Base-by-base conservation (phyloP, 2,329 filamentous ascomycete genomes). In the Microcyclospora pomicola region DNA sequence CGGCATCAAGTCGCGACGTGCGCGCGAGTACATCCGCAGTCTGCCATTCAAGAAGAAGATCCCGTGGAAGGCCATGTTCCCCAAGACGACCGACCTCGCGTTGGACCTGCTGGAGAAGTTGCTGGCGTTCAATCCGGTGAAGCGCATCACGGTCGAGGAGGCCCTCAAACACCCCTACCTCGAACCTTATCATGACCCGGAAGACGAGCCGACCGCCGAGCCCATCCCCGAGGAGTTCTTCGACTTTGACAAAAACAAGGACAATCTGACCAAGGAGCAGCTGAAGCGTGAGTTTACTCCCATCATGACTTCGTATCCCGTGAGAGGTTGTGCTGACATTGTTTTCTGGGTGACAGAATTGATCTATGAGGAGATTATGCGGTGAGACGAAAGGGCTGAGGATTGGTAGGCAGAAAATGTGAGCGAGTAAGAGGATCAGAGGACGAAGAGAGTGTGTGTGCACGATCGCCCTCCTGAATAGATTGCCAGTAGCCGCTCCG, bases 21-120 rank as follows among this genome's bases (percentile, higher is more conserved):
- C 91, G 36, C 77, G 91, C 48, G 91, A 98, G 66, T 98, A 98
- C 67, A 98, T 98, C 59, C 85, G 91, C 44, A 95, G 87, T 38
- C 74, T 96, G 34, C 88, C 91, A 13, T 96, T 96, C 72, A 96
- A 96, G 77, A 96, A 96, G 79, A 96, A 96, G 77, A 92, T 96
- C 34, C 87, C 91, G 0, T 91, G 95, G 76, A 84, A 91, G 61
- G 83, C 82, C 33, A 77, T 98, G 61, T 98, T 98, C 72, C 88
- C 91, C 49, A 95, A 95, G 73, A 95, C 87, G n/a, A 93, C 87
- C n/a, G 88, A 96, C 46, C 68, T 93, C 28, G 91, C 91, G 1
- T 72, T 98, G 29, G 91, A 98, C 56, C 71, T 98, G 30, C 72
- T 98, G 15, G 91, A 98, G 72, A 92, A 91, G 64, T 75, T 98